Evolutionary conservation across 129 eudicot species (phyloP).

Genomic region (Flaveria robusta): DNA sequence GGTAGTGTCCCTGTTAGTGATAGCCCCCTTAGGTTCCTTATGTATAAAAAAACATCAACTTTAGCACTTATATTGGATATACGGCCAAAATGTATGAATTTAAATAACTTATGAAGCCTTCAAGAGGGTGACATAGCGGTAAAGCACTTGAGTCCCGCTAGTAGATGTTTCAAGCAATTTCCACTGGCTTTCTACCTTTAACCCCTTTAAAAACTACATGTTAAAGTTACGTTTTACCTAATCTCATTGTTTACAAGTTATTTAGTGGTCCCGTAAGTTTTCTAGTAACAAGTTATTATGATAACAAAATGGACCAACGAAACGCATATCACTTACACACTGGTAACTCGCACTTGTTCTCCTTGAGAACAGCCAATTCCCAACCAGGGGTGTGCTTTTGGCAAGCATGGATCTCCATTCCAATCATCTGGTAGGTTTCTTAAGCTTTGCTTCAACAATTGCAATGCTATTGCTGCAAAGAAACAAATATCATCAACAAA

Average conservation of each 20-base stretch:
- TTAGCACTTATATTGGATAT: neutral
- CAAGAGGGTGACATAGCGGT: neutral
- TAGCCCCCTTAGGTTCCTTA: slow-evolving; percentile 66
- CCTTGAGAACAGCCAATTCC: slow-evolving; percentile 61
- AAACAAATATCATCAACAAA: neutral
- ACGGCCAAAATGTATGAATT: neutral
- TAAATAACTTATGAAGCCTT: neutral
- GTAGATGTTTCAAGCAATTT: too few relatives aligned
- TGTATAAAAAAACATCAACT: neutral
- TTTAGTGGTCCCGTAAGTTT: too few relatives aligned
- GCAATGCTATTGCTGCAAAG: slow-evolving; percentile 55
- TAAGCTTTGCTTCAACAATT: slow-evolving; percentile 42
- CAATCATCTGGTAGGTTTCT: slow-evolving; percentile 66
- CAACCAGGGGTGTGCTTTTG: slow-evolving; percentile 65
- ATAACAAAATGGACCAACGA: too few relatives aligned
- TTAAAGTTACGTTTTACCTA: neutral
- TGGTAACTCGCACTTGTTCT: slow-evolving; percentile 42
- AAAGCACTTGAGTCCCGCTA: neutral
- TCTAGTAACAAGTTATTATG: too few relatives aligned
- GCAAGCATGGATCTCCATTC: slow-evolving; percentile 95
- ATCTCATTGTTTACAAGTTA: too few relatives aligned
- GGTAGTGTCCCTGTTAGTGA: slow-evolving; percentile 64
- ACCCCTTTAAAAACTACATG: neutral
- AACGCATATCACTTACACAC: slow-evolving; percentile 57
- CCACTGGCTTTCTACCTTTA: too few relatives aligned